Conservation (phyloP, 257 asterid genomes). For the Solanum habrochaites region DNA sequence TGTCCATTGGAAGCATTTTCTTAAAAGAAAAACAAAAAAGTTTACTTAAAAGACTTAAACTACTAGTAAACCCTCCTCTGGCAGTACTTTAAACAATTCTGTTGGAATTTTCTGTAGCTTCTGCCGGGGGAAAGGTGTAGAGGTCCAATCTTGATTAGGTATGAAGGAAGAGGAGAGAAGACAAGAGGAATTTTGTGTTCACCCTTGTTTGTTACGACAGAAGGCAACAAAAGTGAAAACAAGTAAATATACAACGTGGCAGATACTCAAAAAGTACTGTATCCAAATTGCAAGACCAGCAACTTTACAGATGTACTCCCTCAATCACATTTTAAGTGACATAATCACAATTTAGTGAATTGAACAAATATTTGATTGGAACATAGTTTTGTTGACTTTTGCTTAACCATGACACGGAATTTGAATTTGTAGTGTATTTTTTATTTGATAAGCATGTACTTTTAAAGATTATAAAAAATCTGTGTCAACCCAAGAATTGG, state of each 20-base stretch:
- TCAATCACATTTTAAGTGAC: neutral
- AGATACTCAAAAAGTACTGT: neutral
- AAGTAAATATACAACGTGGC: neutral
- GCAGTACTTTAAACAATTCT: neutral
- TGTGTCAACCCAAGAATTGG: neutral
- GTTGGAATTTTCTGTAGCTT: neutral
- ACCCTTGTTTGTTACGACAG: neutral
- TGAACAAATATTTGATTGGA: neutral
- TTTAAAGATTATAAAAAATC: neutral
- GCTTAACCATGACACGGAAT: neutral
- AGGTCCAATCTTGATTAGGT: neutral
- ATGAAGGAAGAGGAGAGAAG: neutral
- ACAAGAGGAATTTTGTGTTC: neutral
- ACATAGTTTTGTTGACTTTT: neutral
- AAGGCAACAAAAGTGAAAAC: neutral
- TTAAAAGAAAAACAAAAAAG: neutral
- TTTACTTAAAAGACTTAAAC: neutral
- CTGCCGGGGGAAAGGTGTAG: neutral
- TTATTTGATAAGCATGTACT: neutral
- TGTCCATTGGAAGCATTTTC: conserved; percentile 25
- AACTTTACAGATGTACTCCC: neutral
- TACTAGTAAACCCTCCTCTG: neutral
- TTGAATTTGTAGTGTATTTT: neutral
- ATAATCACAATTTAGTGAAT: neutral
- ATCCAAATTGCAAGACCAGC: neutral